Conservation (phyloP, 805 yeast genomes). For the Candida anglica region DNA sequence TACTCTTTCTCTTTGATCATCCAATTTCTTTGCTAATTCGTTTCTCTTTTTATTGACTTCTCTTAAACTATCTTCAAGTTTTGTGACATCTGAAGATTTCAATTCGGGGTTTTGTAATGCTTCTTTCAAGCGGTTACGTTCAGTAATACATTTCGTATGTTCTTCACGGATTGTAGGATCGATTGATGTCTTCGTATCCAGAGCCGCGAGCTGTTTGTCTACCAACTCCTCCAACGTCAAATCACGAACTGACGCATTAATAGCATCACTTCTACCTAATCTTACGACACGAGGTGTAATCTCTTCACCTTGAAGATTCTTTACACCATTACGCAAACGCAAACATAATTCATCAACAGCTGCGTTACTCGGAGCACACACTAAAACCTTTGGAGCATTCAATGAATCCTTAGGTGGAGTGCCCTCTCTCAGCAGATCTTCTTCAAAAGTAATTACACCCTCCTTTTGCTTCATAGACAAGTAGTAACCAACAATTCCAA, state of each 20-base stretch:
- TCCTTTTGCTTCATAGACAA: constrained; percentile 34
- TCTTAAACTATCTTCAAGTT: constrained; percentile 48
- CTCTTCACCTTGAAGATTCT: constrained; percentile 46
- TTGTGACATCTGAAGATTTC: constrained; percentile 39
- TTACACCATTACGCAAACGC: constrained; percentile 73
- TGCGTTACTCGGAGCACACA: constrained; percentile 98
- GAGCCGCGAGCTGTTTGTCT: constrained; percentile 51
- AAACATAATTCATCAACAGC: constrained; percentile 95
- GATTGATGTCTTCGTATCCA: constrained; percentile 32
- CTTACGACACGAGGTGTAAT: constrained; percentile 73
- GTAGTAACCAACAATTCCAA: constrained; percentile 83
- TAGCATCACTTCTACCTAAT: constrained; percentile 85
- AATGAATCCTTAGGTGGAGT: constrained; percentile 27
- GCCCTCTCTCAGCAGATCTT: constrained; percentile 17
- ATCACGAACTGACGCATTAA: constrained; percentile 76
- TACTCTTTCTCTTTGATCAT: constrained; percentile 71
- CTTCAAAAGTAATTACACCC: constrained; percentile 11
- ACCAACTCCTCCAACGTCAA: constrained; percentile 83
- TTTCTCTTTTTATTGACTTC: constrained; percentile 59
- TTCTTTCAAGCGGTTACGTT: constrained; percentile 53
- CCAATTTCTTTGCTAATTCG: constrained; percentile 68
- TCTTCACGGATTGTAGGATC: constrained; percentile 48
- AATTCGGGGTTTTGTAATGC: constrained; percentile 22
- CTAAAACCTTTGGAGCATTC: constrained; percentile 55
- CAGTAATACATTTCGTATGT: constrained; percentile 49